A percentile compares a stretch with the other conserved stretches of the same genome.
phyloP scores from a whole-genome alignment of 768 basidiomycete species.

The Psilocybe azurescens region DNA sequence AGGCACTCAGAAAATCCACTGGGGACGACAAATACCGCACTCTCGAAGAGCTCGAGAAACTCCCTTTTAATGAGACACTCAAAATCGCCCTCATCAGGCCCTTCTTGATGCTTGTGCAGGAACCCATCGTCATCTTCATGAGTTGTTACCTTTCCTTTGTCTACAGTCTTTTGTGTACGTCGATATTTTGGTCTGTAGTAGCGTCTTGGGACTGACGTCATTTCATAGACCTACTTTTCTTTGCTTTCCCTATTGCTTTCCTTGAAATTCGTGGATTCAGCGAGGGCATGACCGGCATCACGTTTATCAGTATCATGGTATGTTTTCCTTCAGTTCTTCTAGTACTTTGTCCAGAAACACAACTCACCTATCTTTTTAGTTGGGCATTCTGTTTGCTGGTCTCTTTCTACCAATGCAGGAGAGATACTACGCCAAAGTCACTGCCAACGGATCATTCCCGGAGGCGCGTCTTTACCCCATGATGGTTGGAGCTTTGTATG shows the following conservation, averaged over 20 bases:
- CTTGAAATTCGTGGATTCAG: slow-evolving; percentile 44
- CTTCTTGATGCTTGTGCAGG: slow-evolving; percentile 46
- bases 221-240: slow-evolving; percentile 42
- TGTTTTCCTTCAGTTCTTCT: slow-evolving; percentile 14
- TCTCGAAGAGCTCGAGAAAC: slow-evolving; percentile 44
- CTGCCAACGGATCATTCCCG: slow-evolving; percentile 43
- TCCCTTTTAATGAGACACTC: slow-evolving; percentile 37
- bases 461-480: slow-evolving; percentile 50
- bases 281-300: slow-evolving; percentile 43
- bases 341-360: not conserved
- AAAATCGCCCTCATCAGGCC: slow-evolving; percentile 44
- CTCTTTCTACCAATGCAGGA: slow-evolving; percentile 39
- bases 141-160: slow-evolving; percentile 50
- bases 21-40: slow-evolving; percentile 39
- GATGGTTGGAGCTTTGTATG: slow-evolving; percentile 38
- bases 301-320: slow-evolving; percentile 50
- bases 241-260: slow-evolving; percentile 51
- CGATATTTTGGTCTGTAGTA: not conserved
- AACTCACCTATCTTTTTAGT: slow-evolving; percentile 17
- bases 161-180: slow-evolving; percentile 43
- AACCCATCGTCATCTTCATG: slow-evolving; percentile 50
- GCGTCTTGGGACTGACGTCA: not conserved
- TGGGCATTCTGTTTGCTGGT: slow-evolving; percentile 40
- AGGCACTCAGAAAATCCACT: slow-evolving; percentile 42
- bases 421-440: slow-evolving; percentile 34